Percentiles rank a stretch among this genome's conserved stretches.
Conservation (phyloP, 2,329 filamentous ascomycete species). For the Dactylellina haptotyla region DNA sequence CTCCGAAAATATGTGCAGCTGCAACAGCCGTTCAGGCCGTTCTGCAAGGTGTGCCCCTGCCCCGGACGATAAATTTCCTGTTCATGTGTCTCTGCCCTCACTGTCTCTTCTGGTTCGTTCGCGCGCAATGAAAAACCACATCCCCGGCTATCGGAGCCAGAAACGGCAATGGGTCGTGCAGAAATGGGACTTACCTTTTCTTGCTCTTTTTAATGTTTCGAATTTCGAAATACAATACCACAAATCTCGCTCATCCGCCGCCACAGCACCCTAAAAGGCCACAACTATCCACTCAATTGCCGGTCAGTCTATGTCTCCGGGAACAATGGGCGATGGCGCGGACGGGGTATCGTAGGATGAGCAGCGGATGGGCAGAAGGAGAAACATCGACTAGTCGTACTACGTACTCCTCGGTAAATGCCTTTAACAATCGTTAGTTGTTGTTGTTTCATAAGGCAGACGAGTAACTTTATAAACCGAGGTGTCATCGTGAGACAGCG, state of each 20-base stretch:
- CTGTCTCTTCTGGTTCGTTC: slow-evolving; percentile 6
- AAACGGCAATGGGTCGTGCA: slow-evolving; percentile 46
- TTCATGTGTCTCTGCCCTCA: background rate
- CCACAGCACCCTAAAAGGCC: slow-evolving; percentile 20
- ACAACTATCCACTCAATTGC: background rate
- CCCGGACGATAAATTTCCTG: background rate
- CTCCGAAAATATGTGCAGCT: slow-evolving; percentile 15
- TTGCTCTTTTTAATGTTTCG: slow-evolving; percentile 9
- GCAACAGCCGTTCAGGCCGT: background rate
- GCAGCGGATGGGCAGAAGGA: background rate
- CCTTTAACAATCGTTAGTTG: background rate
- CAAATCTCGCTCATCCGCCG: slow-evolving; percentile 19
- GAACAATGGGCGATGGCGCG: slow-evolving; percentile 22
- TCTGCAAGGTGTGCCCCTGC: slow-evolving; percentile 22
- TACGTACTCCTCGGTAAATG: background rate
- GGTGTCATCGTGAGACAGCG: slow-evolving; percentile 48
- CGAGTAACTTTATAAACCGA: slow-evolving; percentile 35
- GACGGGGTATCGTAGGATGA: no score
- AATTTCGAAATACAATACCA: no score
- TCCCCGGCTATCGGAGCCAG: slow-evolving; percentile 49
- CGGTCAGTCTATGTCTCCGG: slow-evolving; percentile 23
- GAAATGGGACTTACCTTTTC: slow-evolving; percentile 6
- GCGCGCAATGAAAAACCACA: slow-evolving; percentile 6
- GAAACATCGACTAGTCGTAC: background rate
- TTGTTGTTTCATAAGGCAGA: slow-evolving; percentile 53